Conservation (phyloP, 2,329 filamentous ascomycete genomes). For the Orbilia oligospora region DNA sequence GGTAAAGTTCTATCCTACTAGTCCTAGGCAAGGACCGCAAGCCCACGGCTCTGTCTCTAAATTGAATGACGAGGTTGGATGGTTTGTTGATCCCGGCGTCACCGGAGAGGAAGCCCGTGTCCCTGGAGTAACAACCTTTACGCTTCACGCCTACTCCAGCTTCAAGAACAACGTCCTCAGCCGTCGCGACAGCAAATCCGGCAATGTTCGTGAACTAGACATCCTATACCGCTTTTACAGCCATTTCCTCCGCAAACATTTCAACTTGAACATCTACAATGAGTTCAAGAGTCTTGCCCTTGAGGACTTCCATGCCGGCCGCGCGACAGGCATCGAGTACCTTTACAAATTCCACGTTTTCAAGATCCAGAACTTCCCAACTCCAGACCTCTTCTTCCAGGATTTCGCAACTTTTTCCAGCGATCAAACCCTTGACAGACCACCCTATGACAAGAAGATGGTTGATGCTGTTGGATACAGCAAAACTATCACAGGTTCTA, state of each 20-base stretch:
- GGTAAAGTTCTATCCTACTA: slow-evolving; percentile 61
- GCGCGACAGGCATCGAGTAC: slow-evolving; percentile 73
- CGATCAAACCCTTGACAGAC: slow-evolving; percentile 54
- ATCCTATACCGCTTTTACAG: slow-evolving; percentile 82
- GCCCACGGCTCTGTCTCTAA: slow-evolving; percentile 39
- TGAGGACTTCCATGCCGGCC: slow-evolving; percentile 74
- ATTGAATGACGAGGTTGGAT: slow-evolving; percentile 52
- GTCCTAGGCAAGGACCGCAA: slow-evolving; percentile 54
- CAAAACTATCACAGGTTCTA: slow-evolving; percentile 55
- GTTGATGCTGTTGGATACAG: slow-evolving; percentile 55
- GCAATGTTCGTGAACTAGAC: slow-evolving; percentile 71
- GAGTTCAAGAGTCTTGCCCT: slow-evolving; percentile 79
- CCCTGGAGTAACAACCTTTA: slow-evolving; percentile 37
- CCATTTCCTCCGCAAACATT: slow-evolving; percentile 79
- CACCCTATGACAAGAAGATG: slow-evolving; percentile 58
- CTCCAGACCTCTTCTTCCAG: slow-evolving; percentile 61
- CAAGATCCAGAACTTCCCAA: slow-evolving; percentile 61
- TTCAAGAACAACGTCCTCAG: slow-evolving; percentile 57
- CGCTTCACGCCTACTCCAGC: slow-evolving; percentile 40
- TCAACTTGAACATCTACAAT: slow-evolving; percentile 81
- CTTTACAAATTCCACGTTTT: slow-evolving; percentile 76
- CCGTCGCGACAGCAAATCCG: slow-evolving; percentile 44
- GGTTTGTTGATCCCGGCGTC: slow-evolving; percentile 55
- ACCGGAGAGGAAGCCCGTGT: slow-evolving; percentile 30
- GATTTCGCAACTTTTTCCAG: slow-evolving; percentile 63